Conservation (phyloP, 495 filamentous ascomycete species). For the Beverwykella pulmonaria region DNA sequence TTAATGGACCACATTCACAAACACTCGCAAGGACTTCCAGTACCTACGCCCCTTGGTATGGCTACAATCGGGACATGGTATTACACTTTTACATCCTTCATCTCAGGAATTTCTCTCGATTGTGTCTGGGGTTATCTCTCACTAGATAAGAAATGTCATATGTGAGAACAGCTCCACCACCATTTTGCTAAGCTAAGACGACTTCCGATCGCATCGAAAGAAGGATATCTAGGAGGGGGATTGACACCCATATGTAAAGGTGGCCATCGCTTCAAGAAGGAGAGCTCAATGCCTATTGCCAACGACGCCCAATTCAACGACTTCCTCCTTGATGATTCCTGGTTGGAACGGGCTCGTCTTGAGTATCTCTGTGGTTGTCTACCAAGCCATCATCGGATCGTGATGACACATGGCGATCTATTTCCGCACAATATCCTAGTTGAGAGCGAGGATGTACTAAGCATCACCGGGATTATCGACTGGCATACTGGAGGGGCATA, state of each 20-base stretch:
- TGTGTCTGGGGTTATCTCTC: slow-evolving; percentile 9
- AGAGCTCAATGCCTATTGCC: slow-evolving; percentile 3
- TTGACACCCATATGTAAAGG: slow-evolving; percentile 9
- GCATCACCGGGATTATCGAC: slow-evolving; percentile 1
- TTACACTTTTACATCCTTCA: slow-evolving; percentile 12
- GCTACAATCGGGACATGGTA: slow-evolving; percentile 5
- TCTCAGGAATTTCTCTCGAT: slow-evolving; percentile 6
- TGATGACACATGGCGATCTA: slow-evolving; percentile 2
- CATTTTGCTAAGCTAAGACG: slow-evolving; percentile 8
- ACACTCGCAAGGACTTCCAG: slow-evolving; percentile 2
- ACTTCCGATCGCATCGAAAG: slow-evolving; percentile 5
- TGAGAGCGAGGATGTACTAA: slow-evolving; percentile 4
- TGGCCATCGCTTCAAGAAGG: slow-evolving; percentile 3
- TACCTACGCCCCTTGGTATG: slow-evolving; percentile 5
- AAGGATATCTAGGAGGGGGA: slow-evolving; percentile 13
- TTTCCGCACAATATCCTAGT: neutral
- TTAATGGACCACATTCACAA: slow-evolving; percentile 3
- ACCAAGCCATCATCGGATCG: slow-evolving; percentile 1
- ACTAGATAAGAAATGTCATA: slow-evolving; percentile 2
- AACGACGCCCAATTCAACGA: slow-evolving; percentile 8
- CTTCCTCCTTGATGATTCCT: slow-evolving; percentile 12
- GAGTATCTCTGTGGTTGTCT: slow-evolving; percentile 5
- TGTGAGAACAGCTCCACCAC: slow-evolving; percentile 7
- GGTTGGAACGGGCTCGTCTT: slow-evolving; percentile 5
- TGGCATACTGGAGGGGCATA: neutral